Conservation (phyloP, 352 stramenopile genomes). For the Phytophthora constricta region DNA sequence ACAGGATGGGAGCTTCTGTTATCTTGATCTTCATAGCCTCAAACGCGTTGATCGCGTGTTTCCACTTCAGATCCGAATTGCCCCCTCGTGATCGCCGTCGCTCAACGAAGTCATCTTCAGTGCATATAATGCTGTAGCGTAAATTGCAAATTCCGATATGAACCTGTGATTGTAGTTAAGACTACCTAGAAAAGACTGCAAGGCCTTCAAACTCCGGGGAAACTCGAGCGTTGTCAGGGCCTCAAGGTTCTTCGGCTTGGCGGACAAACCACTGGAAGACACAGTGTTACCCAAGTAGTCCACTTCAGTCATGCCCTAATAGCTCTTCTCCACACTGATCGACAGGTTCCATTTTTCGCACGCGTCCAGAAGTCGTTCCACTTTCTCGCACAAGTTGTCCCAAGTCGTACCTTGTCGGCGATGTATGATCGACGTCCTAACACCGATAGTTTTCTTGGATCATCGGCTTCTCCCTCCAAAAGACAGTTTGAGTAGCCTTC, state of each 20-base stretch:
- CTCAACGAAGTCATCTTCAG: slow-evolving; percentile 2
- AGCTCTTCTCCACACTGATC: slow-evolving; percentile 32
- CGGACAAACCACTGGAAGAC: not conserved
- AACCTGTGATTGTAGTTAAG: slow-evolving; percentile 20
- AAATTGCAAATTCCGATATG: slow-evolving; percentile 16
- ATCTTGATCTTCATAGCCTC: slow-evolving; percentile 16
- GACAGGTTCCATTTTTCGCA: slow-evolving; percentile 24
- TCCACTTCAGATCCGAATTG: not conserved
- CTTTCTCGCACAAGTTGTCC: slow-evolving; percentile 16
- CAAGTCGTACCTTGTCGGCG: slow-evolving; percentile 27
- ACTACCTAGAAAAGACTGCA: slow-evolving; percentile 11
- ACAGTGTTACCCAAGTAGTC: slow-evolving; percentile 25
- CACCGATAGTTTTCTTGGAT: not conserved
- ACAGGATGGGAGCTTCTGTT: slow-evolving; percentile 5
- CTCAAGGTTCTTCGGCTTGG: slow-evolving; percentile 5
- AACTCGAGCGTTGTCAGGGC: not conserved
- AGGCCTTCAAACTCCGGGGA: not conserved
- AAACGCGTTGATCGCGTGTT: not conserved
- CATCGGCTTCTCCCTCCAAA: slow-evolving; percentile 2
- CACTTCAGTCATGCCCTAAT: slow-evolving; percentile 13
- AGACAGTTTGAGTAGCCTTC: slow-evolving; percentile 6
- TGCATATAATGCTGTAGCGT: not conserved
- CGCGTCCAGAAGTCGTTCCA: slow-evolving; percentile 10
- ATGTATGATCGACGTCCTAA: slow-evolving; percentile 29
- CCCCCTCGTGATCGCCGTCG: not conserved